Evolutionary conservation across 2,329 filamentous ascomycete species (phyloP).

Genomic region (Tolypocladium capitatum): DNA sequence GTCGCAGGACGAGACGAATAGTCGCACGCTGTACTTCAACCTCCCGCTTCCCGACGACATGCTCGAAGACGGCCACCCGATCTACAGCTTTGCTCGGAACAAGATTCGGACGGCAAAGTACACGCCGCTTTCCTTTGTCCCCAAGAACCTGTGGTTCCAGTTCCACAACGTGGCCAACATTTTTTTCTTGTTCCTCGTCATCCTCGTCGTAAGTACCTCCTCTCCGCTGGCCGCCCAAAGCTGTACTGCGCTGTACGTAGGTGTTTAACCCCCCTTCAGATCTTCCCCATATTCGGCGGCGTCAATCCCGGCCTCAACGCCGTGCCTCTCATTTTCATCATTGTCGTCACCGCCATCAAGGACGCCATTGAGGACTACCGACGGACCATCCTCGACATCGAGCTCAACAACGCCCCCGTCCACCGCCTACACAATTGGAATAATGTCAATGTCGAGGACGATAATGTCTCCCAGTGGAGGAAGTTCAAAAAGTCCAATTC

Average conservation of each 20-base stretch:
- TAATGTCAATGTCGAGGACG: constrained; percentile 86
- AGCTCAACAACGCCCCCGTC: constrained; percentile 91
- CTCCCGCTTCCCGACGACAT: constrained; percentile 60
- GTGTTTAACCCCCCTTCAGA: constrained; percentile 37
- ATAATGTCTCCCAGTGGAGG: constrained; percentile 77
- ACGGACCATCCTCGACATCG: constrained; percentile 78
- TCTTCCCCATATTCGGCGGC: constrained; percentile 92
- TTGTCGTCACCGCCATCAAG: constrained; percentile 79
- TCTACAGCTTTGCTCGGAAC: constrained; percentile 65
- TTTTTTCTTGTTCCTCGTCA: constrained; percentile 94
- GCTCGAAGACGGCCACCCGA: constrained; percentile 64
- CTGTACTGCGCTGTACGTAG: not conserved
- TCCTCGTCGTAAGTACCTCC: constrained; percentile 62
- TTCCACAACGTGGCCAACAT: constrained; percentile 98
- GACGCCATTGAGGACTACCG: constrained; percentile 94
- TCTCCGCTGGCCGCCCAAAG: not conserved
- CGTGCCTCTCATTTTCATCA: constrained; percentile 85
- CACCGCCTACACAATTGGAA: constrained; percentile 79
- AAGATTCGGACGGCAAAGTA: constrained; percentile 98
- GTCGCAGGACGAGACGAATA: constrained; percentile 25
- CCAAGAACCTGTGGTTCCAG: constrained; percentile 94
- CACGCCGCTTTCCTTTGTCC: constrained; percentile 84
- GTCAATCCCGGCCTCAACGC: constrained; percentile 80
- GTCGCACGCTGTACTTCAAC: constrained; percentile 71
- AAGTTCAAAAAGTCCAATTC: constrained; percentile 81